Evolutionary conservation across 2,329 filamentous ascomycete genomes (phyloP).

Genomic region (Aspergillus spinulosporus): DNA sequence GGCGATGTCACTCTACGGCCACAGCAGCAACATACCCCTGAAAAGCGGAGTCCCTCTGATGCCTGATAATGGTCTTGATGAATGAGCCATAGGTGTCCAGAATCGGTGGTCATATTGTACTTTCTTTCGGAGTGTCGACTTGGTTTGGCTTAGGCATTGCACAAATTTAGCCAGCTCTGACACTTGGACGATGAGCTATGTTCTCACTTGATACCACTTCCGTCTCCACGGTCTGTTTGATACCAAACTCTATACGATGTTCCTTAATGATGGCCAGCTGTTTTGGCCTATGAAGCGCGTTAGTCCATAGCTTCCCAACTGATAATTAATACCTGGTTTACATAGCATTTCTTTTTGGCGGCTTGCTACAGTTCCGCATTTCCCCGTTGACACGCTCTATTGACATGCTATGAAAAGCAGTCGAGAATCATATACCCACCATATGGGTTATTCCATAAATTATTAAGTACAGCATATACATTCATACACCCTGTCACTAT

Average conservation of each 20-base stretch:
- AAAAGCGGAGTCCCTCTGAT: constrained; percentile 4
- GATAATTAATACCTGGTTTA: neutral
- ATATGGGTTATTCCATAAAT: neutral
- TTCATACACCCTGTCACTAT: neutral
- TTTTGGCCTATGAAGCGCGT: neutral
- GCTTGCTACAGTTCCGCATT: too few species aligned
- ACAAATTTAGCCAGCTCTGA: constrained; percentile 4
- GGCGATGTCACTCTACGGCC: constrained; percentile 13
- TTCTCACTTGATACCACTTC: constrained; percentile 4
- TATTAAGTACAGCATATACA: neutral
- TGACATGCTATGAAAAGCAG: too few species aligned
- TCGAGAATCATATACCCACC: neutral
- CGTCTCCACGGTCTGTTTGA: neutral
- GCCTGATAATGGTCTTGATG: constrained; percentile 1
- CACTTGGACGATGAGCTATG: neutral
- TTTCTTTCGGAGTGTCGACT: neutral
- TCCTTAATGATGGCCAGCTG: constrained; percentile 1
- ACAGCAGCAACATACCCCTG: neutral
- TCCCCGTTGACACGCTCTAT: too few species aligned
- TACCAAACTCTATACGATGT: neutral
- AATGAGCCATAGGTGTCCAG: constrained; percentile 3
- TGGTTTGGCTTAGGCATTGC: neutral
- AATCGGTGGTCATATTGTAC: constrained; percentile 8
- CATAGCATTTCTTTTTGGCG: too few species aligned
- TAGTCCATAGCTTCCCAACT: neutral